Conservation (phyloP, 2,329 filamentous ascomycete species). For the Ophiostoma pallidulum region DNA sequence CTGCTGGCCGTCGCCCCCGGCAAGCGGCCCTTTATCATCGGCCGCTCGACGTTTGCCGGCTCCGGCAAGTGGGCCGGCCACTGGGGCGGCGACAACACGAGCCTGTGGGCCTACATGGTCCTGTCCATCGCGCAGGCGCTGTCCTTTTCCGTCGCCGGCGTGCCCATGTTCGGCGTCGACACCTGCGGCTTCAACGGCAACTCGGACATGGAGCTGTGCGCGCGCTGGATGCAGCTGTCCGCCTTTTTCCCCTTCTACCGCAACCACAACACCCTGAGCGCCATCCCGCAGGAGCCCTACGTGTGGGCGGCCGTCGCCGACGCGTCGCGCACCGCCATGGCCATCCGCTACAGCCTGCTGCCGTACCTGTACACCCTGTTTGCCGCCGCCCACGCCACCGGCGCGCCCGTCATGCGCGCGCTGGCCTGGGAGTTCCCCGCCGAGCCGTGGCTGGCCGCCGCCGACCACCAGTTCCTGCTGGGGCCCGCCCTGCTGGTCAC, state of each 20-base stretch:
- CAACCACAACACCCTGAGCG: slow-evolving; percentile 46
- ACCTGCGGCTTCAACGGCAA: slow-evolving; percentile 67
- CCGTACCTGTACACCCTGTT: slow-evolving; percentile 73
- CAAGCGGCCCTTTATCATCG: slow-evolving; percentile 74
- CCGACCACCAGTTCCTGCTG: slow-evolving; percentile 43
- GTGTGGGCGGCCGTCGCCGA: slow-evolving; percentile 53
- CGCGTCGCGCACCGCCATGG: slow-evolving; percentile 59
- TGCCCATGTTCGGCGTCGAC: slow-evolving; percentile 62
- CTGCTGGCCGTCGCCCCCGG: slow-evolving; percentile 53
- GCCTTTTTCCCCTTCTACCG: slow-evolving; percentile 70
- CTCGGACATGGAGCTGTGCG: slow-evolving; percentile 59
- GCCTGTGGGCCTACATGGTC: slow-evolving; percentile 47
- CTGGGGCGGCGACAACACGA: slow-evolving; percentile 52
- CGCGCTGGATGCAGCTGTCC: slow-evolving; percentile 65
- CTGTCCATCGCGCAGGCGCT: slow-evolving; percentile 49
- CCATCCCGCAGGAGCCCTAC: slow-evolving; percentile 59
- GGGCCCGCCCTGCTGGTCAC: slow-evolving; percentile 39
- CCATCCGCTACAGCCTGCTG: slow-evolving; percentile 66
- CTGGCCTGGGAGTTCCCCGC: slow-evolving; percentile 61
- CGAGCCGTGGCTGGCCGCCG: slow-evolving; percentile 34
- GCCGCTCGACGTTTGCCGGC: slow-evolving; percentile 70
- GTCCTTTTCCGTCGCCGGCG: slow-evolving; percentile 55
- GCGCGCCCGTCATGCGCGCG: slow-evolving; percentile 58
- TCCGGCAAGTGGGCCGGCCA: slow-evolving; percentile 61
- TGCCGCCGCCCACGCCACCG: slow-evolving; percentile 47